These are phyloP conservation scores for Xylariomycetidae sp. DNA, from an alignment of 2,329 filamentous ascomycete species.

Conservation along the genomic window DNA sequence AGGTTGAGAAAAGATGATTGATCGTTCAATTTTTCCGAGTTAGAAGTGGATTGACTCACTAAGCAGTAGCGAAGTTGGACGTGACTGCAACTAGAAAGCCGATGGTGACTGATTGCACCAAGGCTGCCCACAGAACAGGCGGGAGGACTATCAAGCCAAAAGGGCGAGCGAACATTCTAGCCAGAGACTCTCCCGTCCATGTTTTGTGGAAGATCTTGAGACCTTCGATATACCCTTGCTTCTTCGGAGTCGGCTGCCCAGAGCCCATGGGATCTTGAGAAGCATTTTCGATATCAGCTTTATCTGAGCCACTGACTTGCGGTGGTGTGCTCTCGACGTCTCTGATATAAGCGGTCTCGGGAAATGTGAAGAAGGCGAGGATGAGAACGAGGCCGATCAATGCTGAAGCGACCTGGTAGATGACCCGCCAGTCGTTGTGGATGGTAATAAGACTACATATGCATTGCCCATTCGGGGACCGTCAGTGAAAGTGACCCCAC, in stretches of 20 bases:
- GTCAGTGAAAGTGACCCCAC: no score
- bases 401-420: constrained; percentile 47
- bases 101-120: constrained; percentile 50
- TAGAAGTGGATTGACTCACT: no score
- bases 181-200: constrained; percentile 41
- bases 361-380: constrained; percentile 48
- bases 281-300: constrained; percentile 14
- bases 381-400: constrained; percentile 44
- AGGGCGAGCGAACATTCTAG: constrained; percentile 45
- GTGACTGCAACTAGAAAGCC: constrained; percentile 52
- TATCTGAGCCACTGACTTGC: neutral
- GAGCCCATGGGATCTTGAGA: no score
- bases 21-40: no score
- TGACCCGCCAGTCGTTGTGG: constrained; percentile 42
- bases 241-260: constrained; percentile 11
- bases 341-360: constrained; percentile 47
- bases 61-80: constrained; percentile 46
- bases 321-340: constrained; percentile 7
- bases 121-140: constrained; percentile 49
- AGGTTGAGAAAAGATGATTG: no score
- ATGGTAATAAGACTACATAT: constrained; percentile 40
- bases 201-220: constrained; percentile 36
- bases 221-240: constrained; percentile 29
- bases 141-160: constrained; percentile 46
- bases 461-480: no score